A percentile compares a stretch with the other conserved stretches of the same genome.
phyloP scores from a whole-genome alignment of 768 basidiomycete genomes.

The Agaricus sinodeliciosus region DNA sequence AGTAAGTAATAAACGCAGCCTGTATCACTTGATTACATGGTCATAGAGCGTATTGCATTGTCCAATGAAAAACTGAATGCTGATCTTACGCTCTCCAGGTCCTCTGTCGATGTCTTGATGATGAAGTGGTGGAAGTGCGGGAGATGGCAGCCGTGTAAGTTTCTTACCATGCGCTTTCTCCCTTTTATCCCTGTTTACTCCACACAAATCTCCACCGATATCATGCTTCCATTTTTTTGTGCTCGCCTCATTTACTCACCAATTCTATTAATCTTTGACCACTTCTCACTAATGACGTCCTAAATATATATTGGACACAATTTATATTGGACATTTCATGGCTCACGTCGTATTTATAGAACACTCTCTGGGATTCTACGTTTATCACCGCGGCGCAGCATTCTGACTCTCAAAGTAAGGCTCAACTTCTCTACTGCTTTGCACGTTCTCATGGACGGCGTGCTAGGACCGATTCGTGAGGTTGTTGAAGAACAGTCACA shows the following conservation, averaged over 20 bases:
- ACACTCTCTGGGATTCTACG: constrained; percentile 81
- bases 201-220: neutral
- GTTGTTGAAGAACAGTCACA: constrained; percentile 58
- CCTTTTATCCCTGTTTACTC: neutral
- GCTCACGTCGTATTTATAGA: constrained; percentile 23
- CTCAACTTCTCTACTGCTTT: neutral
- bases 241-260: neutral
- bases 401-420: constrained; percentile 62
- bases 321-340: neutral
- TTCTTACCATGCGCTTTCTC: neutral
- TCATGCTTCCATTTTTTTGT: neutral
- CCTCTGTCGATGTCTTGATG: constrained; percentile 73
- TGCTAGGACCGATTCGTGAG: constrained; percentile 70
- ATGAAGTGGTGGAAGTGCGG: constrained; percentile 84
- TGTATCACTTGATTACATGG: too few species aligned
- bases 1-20: constrained; percentile 26
- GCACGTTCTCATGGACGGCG: constrained; percentile 3
- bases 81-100: constrained; percentile 37
- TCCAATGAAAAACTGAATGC: neutral
- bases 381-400: constrained; percentile 71
- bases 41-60: neutral
- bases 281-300: neutral
- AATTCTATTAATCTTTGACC: neutral
- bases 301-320: neutral
- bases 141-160: constrained; percentile 83